These are phyloP conservation scores for Tulasnella calospora DNA, from an alignment of 768 basidiomycete species.

Conservation along the genomic window DNA sequence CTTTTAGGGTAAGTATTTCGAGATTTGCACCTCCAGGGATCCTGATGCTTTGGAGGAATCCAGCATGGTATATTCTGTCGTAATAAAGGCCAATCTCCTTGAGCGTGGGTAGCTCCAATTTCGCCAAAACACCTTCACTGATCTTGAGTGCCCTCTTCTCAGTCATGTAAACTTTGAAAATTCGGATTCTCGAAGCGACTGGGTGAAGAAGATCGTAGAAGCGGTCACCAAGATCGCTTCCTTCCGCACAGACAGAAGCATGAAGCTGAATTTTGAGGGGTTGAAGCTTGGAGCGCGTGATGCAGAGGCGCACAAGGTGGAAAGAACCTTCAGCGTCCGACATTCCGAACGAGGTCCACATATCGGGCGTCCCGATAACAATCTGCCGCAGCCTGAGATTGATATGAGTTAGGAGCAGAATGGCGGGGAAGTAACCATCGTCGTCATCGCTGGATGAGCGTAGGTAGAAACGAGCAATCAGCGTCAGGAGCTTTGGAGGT, in stretches of 20 bases:
- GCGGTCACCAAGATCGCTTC: neutral
- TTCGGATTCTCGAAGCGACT: neutral
- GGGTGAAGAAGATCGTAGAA: neutral
- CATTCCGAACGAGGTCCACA: neutral
- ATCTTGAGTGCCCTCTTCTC: neutral
- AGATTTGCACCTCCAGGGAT: neutral
- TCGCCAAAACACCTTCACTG: neutral
- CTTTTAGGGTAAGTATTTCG: neutral
- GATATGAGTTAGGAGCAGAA: neutral
- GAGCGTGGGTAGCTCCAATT: neutral
- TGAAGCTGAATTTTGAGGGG: neutral
- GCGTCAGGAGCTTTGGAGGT: neutral
- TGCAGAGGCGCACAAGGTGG: neutral
- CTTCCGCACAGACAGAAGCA: neutral
- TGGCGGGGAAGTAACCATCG: neutral
- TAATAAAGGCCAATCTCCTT: neutral
- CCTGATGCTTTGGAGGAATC: no score
- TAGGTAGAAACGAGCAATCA: neutral
- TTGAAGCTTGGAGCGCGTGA: neutral
- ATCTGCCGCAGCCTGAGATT: neutral
- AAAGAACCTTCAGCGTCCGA: neutral
- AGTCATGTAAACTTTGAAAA: neutral
- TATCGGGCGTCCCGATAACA: neutral
- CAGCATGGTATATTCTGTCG: no score
- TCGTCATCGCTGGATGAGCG: neutral